Evolutionary conservation across 805 yeast species (phyloP).

Genomic region (Limtongozyma cylindracea): DNA sequence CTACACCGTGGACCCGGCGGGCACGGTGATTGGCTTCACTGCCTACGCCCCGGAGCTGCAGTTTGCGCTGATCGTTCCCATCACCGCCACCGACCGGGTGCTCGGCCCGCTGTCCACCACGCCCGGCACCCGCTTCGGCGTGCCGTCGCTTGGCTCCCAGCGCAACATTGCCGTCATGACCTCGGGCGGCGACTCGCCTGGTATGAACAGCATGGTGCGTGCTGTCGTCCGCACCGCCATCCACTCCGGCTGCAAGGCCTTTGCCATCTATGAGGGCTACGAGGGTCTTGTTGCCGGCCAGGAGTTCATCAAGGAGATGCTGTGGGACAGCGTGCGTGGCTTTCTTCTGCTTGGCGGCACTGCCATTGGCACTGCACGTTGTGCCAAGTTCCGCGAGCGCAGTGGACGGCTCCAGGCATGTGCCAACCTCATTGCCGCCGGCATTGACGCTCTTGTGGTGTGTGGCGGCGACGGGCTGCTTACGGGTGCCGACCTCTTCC

Average conservation of each 20-base stretch:
- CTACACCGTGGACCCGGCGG: conserved; percentile 1
- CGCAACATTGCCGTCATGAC: conserved; percentile 54
- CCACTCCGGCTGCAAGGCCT: conserved; percentile 35
- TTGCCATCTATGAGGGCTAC: conserved; percentile 50
- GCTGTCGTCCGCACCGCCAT: conserved; percentile 53
- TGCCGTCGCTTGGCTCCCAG: conserved; percentile 1
- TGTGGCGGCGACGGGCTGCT: conserved; percentile 74
- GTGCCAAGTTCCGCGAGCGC: conserved; percentile 39
- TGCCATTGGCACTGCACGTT: conserved; percentile 56
- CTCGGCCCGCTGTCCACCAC: conserved; percentile 2
- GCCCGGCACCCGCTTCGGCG: conserved; percentile 1
- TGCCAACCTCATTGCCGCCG: conserved; percentile 37
- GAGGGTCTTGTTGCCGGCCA: conserved; percentile 52
- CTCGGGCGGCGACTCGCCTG: conserved; percentile 66
- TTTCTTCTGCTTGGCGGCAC: conserved; percentile 56
- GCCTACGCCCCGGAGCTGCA: background rate
- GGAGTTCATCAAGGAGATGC: conserved; percentile 25
- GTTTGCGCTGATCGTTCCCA: background rate
- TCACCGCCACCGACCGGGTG: conserved; percentile 1
- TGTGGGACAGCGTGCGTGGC: conserved; percentile 53
- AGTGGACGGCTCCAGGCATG: conserved; percentile 41
- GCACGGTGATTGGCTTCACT: conserved; percentile 1
- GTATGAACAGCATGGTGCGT: conserved; percentile 57
- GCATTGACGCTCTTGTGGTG: conserved; percentile 56
- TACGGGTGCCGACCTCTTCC: conserved; percentile 60